Conservation (phyloP, 225 moss, liverwort and hornwort species). For the Bryoerythrophyllum caledonicum region DNA sequence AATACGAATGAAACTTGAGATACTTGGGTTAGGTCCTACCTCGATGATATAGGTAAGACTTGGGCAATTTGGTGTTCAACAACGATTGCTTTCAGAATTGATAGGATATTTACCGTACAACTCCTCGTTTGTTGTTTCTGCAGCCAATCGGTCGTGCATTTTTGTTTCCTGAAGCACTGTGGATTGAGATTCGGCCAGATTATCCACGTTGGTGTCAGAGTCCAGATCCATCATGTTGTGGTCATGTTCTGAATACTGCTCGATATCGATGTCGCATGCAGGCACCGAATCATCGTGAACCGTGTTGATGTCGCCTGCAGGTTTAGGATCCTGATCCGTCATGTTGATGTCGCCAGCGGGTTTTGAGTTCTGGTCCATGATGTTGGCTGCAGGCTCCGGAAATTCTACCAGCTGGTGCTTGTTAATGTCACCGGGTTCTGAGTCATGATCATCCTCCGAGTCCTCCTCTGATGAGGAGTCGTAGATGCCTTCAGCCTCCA, state of each 20-base stretch:
- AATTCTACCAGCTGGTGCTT: background rate
- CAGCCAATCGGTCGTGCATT: too few species aligned
- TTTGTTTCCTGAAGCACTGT: background rate
- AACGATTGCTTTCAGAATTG: too few species aligned
- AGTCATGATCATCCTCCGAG: too few species aligned
- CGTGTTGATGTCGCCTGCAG: too few species aligned
- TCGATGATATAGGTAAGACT: too few species aligned
- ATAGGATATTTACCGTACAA: too few species aligned
- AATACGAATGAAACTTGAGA: too few species aligned
- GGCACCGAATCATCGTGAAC: too few species aligned
- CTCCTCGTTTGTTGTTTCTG: background rate
- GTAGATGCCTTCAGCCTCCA: background rate
- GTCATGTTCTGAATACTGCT: background rate
- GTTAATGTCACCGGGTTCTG: background rate
- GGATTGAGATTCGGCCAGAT: background rate
- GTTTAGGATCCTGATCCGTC: background rate
- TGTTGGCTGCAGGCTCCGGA: background rate
- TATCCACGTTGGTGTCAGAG: background rate
- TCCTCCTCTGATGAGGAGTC: too few species aligned
- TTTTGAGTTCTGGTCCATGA: background rate
- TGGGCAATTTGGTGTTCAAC: too few species aligned
- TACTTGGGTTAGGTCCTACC: too few species aligned
- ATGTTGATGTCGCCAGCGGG: background rate
- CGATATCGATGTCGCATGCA: too few species aligned
- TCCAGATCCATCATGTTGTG: background rate